Evolutionary conservation across 371 early-diverging fungal species (phyloP), one percentile per base, ranked within the genome.

Genomic region (Mortierella sp.): DNA sequence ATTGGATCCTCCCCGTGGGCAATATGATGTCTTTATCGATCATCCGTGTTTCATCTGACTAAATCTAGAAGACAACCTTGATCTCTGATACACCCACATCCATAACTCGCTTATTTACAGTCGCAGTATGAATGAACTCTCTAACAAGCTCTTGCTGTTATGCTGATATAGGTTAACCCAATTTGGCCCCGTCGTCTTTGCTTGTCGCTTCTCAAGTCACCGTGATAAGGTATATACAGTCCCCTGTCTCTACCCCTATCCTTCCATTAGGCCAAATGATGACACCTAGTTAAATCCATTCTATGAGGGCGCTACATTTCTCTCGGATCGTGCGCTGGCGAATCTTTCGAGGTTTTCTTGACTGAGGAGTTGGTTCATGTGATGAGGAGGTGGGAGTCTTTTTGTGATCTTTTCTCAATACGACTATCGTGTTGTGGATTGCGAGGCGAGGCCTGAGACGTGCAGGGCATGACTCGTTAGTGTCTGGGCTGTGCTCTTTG

Each of bases 41-140:
- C 81, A 81, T 81, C 81, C 81, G 81, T 81, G 81, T 81, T 81
- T 81, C 81, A 81, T 75, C 81, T 81, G 81, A 68, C 52, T 81
- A 43, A 58, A 39, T 76, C 51, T 57, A 68, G 81, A 81, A 81
- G 81, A 81, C 73, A 81, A 75, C 54, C 57, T 81, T 74, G 81
- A 75, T 81, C 81, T 75, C 81, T 81, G 81, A 81, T 72, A 24
- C 66, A 59, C 64, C 70, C 28, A 40, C 57, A 26, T 68, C n/a
- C 22, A 49, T 5, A n/a, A 8, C 24, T 14, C 14, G 26, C 22
- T 3, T 32, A 18, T 16, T 32, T 39, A 24, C 22, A n/a, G 18
- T 62, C 2, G 22, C 26, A 1, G 0, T 39, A 47, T 47, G 43
- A 12, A 45, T 45, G 24, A 24, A 2, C 14, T 22, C 6, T n/a